These are phyloP conservation scores for Beta vulgaris DNA, from an alignment of 148 eudicot species.

Conservation along the genomic window DNA sequence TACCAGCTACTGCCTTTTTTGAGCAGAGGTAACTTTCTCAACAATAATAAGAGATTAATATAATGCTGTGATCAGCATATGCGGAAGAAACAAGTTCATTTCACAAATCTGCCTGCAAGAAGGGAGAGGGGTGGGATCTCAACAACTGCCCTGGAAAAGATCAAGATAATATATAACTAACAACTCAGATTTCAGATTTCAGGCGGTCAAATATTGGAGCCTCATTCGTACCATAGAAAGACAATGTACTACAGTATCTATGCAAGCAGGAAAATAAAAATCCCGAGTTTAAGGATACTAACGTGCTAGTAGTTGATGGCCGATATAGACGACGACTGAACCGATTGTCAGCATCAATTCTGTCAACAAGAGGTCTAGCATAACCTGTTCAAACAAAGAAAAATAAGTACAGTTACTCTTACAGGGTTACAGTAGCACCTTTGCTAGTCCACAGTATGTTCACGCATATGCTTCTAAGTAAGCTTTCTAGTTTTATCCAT, in stretches of 20 bases:
- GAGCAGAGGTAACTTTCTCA: too few relatives aligned
- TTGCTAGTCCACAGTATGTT: background rate
- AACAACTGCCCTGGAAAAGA: too few relatives aligned
- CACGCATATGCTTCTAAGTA: background rate
- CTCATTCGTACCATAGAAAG: too few relatives aligned
- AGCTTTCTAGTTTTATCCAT: background rate
- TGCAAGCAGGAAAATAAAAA: background rate
- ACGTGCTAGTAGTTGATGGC: conserved; percentile 91
- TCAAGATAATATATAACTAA: too few relatives aligned
- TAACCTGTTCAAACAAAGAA: conserved; percentile 52
- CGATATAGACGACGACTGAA: conserved; percentile 72
- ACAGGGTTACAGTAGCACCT: background rate
- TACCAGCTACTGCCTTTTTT: too few relatives aligned
- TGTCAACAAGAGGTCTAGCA: conserved; percentile 94
- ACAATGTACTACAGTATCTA: background rate
- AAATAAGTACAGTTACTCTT: background rate
- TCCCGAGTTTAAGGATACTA: conserved; percentile 32
- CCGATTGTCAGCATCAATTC: conserved; percentile 60
- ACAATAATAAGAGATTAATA: too few relatives aligned
- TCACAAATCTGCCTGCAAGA: too few relatives aligned
- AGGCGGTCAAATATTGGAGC: background rate
- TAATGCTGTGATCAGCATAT: too few relatives aligned
- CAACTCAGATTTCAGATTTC: too few relatives aligned
- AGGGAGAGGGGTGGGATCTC: too few relatives aligned
- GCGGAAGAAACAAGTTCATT: too few relatives aligned